Evolutionary conservation across 345 rosid genomes (phyloP).

Genomic region (Citrus unshiu): DNA sequence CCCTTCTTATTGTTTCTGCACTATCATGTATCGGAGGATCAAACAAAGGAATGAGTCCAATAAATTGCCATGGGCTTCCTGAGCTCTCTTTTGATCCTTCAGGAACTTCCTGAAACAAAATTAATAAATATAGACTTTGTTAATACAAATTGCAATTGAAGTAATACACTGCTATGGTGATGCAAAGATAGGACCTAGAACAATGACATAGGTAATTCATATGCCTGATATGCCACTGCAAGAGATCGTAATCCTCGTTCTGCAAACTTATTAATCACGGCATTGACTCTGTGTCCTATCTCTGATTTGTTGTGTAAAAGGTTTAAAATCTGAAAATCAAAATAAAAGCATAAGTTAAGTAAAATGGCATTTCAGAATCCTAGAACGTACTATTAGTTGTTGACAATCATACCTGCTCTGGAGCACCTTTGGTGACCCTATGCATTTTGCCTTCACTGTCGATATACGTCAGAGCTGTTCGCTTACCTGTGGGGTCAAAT

Average conservation of each 20-base stretch:
- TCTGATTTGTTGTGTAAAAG: conserved; percentile 50
- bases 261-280: conserved; percentile 49
- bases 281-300: conserved; percentile 49
- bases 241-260: conserved; percentile 64
- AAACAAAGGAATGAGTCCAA: conserved; percentile 57
- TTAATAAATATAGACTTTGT: neutral
- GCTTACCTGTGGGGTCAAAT: conserved; percentile 58
- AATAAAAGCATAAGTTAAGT: conserved; percentile 4
- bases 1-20: conserved; percentile 55
- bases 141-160: neutral
- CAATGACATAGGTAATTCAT: neutral
- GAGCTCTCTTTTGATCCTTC: conserved; percentile 55
- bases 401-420: conserved; percentile 44
- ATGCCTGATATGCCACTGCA: conserved; percentile 61
- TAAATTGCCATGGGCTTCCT: conserved; percentile 64
- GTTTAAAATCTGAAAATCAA: conserved; percentile 39
- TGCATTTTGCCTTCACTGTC: conserved; percentile 51
- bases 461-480: conserved; percentile 57
- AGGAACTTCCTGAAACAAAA: conserved; percentile 50
- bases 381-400: neutral
- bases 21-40: conserved; percentile 69
- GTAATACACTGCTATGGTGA: neutral
- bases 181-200: neutral
- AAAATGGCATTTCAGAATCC: neutral
- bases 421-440: conserved; percentile 67